A percentile compares a stretch with the other conserved stretches of the same genome.
phyloP scores from a whole-genome alignment of 2,329 filamentous ascomycete species.

The Sporothrix pallida region DNA sequence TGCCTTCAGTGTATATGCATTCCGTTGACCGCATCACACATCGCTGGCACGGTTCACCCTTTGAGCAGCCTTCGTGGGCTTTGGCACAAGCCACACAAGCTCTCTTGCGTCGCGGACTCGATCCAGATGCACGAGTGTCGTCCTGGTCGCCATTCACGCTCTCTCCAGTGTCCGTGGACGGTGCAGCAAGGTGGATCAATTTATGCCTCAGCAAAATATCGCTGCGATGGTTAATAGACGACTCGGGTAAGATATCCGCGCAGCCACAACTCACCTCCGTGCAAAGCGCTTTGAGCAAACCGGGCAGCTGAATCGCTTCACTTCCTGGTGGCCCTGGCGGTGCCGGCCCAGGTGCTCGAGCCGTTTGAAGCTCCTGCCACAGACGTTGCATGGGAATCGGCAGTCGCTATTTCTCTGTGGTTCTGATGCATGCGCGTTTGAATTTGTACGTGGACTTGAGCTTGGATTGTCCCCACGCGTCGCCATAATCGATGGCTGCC shows the following conservation, averaged over 20 bases:
- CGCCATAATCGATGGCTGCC: not conserved
- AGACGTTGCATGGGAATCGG: not conserved
- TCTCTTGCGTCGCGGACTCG: not conserved
- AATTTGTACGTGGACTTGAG: not conserved
- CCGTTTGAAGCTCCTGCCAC: constrained; percentile 5
- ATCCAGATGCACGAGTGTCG: not conserved
- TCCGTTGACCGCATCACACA: not conserved
- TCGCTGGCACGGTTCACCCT: constrained; percentile 1
- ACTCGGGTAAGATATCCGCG: no score
- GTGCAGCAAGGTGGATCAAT: not conserved
- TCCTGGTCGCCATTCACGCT: no score
- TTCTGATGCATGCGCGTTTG: not conserved
- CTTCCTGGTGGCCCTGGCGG: constrained; percentile 21
- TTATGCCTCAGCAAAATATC: constrained; percentile 10
- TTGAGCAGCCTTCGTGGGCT: constrained; percentile 17
- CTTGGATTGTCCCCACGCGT: not conserved
- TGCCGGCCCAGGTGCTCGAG: constrained; percentile 22
- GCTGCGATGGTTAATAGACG: not conserved
- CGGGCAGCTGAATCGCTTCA: constrained; percentile 10
- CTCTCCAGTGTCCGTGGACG: no score
- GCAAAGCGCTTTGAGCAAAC: constrained; percentile 18
- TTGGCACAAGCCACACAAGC: constrained; percentile 15
- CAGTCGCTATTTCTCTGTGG: constrained; percentile 33
- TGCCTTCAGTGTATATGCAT: not conserved
- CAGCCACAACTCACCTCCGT: not conserved